These are phyloP conservation scores for Mortierella sp. DNA, from an alignment of 371 early-diverging fungal genomes.

Conservation along the genomic window DNA sequence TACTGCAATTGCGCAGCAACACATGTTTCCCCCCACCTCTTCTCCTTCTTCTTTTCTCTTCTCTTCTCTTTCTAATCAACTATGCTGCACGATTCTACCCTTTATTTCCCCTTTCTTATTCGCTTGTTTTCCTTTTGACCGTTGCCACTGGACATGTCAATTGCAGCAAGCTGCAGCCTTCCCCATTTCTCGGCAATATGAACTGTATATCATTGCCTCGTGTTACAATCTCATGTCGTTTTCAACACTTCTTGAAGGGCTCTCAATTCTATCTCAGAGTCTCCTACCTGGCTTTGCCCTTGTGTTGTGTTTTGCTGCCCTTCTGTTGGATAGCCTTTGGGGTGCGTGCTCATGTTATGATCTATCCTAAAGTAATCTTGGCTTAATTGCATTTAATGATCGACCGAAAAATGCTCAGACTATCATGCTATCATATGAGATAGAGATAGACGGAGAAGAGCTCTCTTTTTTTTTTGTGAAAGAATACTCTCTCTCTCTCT, in stretches of 20 bases:
- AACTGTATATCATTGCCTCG: not conserved
- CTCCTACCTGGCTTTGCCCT: slow-evolving; percentile 2
- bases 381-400: slow-evolving; percentile 22
- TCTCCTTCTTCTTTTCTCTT: too few species aligned
- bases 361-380: slow-evolving; percentile 23
- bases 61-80: not conserved
- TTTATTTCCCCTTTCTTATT: not conserved
- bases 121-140: too few species aligned
- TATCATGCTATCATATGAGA: not conserved
- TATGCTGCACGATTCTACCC: not conserved
- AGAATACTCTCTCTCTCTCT: slow-evolving; percentile 2
- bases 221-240: slow-evolving; percentile 1
- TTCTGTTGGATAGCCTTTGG: not conserved
- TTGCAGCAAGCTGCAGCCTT: not conserved
- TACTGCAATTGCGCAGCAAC: not conserved
- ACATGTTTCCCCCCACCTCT: not conserved
- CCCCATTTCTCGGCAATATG: not conserved
- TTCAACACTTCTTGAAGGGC: not conserved
- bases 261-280: not conserved
- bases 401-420: not conserved
- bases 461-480: not conserved
- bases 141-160: not conserved
- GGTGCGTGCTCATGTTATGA: slow-evolving; percentile 4
- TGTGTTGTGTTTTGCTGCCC: not conserved
- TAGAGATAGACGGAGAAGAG: not conserved